Conservation (phyloP, 2,329 filamentous ascomycete species). For the Elsinoe ampelina region DNA sequence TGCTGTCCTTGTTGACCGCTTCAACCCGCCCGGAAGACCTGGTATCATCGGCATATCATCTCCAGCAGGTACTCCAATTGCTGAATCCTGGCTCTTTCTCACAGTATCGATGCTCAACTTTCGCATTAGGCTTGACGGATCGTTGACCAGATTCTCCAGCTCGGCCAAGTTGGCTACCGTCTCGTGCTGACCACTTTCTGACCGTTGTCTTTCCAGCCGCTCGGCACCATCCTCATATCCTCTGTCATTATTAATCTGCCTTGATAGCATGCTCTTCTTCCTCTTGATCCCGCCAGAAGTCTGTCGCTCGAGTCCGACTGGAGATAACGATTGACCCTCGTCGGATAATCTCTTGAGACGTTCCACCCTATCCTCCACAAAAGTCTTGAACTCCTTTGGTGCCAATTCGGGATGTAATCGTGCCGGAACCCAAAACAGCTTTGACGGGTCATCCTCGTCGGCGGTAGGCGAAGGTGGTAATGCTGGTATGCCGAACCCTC, state of each 20-base stretch:
- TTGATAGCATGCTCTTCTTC: constrained; percentile 92
- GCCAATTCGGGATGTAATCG: constrained; percentile 89
- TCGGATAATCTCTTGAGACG: constrained; percentile 78
- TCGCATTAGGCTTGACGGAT: constrained; percentile 62
- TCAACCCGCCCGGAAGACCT: constrained; percentile 63
- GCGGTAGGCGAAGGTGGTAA: constrained; percentile 60
- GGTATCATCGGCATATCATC: constrained; percentile 85
- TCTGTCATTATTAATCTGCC: constrained; percentile 71
- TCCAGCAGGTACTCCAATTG: constrained; percentile 30
- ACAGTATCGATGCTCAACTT: constrained; percentile 51
- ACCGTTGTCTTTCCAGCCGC: constrained; percentile 63
- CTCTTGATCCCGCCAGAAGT: constrained; percentile 55
- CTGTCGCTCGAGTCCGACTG: constrained; percentile 48
- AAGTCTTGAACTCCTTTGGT: constrained; percentile 92
- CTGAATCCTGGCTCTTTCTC: constrained; percentile 34
- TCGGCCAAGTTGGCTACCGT: constrained; percentile 51
- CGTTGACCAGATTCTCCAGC: constrained; percentile 73
- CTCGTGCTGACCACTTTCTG: constrained; percentile 27
- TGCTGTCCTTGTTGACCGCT: constrained; percentile 83
- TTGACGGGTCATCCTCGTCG: constrained; percentile 78
- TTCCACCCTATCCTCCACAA: constrained; percentile 86
- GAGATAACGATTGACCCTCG: constrained; percentile 52
- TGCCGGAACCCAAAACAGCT: constrained; percentile 92
- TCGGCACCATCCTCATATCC: constrained; percentile 80
- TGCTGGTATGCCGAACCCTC: constrained; percentile 50